phyloP scores from a whole-genome alignment of 345 rosid species.

The Salix arbutifolia region DNA sequence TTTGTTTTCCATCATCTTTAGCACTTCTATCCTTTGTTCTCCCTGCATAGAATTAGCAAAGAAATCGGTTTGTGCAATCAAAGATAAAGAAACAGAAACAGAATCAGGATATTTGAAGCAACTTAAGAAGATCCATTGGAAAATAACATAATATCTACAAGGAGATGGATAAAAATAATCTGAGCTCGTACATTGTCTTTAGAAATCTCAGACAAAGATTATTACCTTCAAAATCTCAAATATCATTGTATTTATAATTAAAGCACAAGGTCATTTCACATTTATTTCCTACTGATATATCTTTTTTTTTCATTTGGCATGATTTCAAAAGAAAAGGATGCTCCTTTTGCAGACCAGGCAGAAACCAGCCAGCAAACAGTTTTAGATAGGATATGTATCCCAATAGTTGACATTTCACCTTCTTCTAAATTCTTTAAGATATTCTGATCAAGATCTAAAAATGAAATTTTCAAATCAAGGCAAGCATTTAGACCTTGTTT shows the following conservation, averaged over 20 bases:
- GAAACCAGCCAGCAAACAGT: neutral
- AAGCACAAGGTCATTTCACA: neutral
- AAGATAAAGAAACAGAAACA: neutral
- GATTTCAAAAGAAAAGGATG: neutral
- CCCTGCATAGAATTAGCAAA: conserved; percentile 26
- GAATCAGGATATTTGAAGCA: conserved; percentile 9
- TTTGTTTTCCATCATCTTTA: conserved; percentile 81
- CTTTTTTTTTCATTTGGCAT: neutral
- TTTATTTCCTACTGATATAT: neutral
- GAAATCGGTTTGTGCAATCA: conserved; percentile 9
- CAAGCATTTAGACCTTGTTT: too few species aligned
- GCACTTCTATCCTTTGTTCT: conserved; percentile 32
- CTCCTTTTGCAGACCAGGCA: neutral
- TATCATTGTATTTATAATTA: neutral
- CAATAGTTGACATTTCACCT: neutral
- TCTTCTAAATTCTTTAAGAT: neutral
- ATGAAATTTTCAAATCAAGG: neutral
- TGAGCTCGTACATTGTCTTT: neutral
- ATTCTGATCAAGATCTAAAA: neutral
- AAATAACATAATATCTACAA: conserved; percentile 6
- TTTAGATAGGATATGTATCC: neutral
- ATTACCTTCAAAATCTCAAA: neutral
- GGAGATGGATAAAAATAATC: neutral
- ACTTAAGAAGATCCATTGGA: neutral
- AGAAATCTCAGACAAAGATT: neutral